Conservation (phyloP, 768 basidiomycete species). For the Erythrobasidium yunnanense region DNA sequence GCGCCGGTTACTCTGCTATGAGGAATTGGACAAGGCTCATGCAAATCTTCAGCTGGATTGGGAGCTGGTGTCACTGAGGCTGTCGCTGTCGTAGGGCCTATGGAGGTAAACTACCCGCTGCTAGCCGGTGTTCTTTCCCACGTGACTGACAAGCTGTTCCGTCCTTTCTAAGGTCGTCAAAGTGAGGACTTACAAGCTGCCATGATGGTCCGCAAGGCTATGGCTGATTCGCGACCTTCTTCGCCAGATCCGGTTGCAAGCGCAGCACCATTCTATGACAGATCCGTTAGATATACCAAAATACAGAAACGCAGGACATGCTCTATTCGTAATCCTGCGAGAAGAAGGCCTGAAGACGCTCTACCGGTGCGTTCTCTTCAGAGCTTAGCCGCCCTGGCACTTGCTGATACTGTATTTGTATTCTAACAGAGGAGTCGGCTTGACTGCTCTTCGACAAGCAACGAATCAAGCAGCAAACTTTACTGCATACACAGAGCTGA, state of each 20-base stretch:
- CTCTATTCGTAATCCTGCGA: slow-evolving; percentile 80
- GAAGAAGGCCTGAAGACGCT: slow-evolving; percentile 78
- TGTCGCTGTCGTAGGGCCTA: slow-evolving; percentile 85
- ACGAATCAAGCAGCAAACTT: slow-evolving; percentile 99
- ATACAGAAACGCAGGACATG: slow-evolving; percentile 94
- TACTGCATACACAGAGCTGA: slow-evolving; percentile 93
- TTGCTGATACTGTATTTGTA: background rate
- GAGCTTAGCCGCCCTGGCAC: background rate
- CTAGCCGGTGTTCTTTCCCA: too few relatives aligned
- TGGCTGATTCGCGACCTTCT: too few relatives aligned
- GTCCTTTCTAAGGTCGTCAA: too few relatives aligned
- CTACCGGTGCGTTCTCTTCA: slow-evolving; percentile 50
- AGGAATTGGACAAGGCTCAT: background rate
- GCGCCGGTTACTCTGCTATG: slow-evolving; percentile 34
- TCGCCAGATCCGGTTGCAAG: slow-evolving; percentile 90
- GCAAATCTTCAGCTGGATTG: slow-evolving; percentile 58
- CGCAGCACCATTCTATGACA: slow-evolving; percentile 90
- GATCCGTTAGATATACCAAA: slow-evolving; percentile 86
- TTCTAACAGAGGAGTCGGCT: slow-evolving; percentile 54
- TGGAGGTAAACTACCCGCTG: too few relatives aligned
- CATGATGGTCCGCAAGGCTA: too few relatives aligned
- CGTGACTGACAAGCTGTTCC: too few relatives aligned
- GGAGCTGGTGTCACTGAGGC: slow-evolving; percentile 94
- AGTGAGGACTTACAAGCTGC: too few relatives aligned
- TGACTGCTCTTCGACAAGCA: slow-evolving; percentile 89